Evolutionary conservation across 164 flowering plant genomes (phyloP).

Genomic region (Aristolochia contorta): DNA sequence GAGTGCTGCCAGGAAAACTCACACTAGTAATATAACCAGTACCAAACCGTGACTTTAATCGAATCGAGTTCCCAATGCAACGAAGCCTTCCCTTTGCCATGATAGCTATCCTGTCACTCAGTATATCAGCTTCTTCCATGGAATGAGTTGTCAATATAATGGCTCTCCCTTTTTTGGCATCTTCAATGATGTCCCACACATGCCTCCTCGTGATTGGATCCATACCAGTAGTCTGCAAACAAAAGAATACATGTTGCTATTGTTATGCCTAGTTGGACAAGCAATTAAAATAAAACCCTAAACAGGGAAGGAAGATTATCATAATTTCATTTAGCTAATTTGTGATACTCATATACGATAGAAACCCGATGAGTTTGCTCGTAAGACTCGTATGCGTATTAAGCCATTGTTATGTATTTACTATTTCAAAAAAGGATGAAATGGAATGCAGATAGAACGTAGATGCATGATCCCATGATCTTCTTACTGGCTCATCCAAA

Average conservation of each 20-base stretch:
- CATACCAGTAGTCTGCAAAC: conserved; percentile 95
- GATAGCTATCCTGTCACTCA: conserved; percentile 90
- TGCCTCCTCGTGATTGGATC: conserved; percentile 95
- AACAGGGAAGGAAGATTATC: too few species aligned
- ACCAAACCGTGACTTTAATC: conserved; percentile 87
- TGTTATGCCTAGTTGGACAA: too few species aligned
- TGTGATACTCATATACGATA: too few species aligned
- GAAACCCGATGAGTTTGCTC: too few species aligned
- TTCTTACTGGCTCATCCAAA: conserved; percentile 64
- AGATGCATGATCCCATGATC: neutral
- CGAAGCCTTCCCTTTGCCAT: conserved; percentile 98
- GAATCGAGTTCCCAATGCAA: conserved; percentile 93
- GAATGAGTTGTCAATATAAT: conserved; percentile 92
- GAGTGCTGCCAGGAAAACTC: conserved; percentile 40
- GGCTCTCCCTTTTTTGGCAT: conserved; percentile 82
- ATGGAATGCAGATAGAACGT: too few species aligned
- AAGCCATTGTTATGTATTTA: too few species aligned
- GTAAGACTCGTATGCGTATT: too few species aligned
- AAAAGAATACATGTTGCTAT: neutral
- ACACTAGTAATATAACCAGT: conserved; percentile 75
- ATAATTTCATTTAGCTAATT: too few species aligned
- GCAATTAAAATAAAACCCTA: too few species aligned
- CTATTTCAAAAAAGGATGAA: too few species aligned
- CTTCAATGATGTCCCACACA: conserved; percentile 95
- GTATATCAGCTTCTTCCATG: conserved; percentile 98